Base-by-base conservation (phyloP, 2,329 filamentous ascomycete species). In the Trichophyton rubrum region DNA sequence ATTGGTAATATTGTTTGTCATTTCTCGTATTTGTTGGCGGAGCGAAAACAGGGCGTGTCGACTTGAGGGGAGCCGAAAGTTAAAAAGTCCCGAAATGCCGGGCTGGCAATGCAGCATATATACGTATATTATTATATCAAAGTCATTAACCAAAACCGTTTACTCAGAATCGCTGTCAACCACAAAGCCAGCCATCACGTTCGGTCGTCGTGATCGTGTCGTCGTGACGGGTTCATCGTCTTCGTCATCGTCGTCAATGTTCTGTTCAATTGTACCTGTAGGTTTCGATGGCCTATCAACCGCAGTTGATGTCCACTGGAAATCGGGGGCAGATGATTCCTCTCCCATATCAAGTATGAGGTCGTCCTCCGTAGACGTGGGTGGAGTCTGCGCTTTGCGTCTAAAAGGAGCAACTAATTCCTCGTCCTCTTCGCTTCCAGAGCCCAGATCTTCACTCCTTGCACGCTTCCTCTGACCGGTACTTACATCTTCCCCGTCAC, bases 131-230 rank as follows among this genome's bases (percentile, higher is more conserved):
- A 49, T 30, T 51, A 51, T 27, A 30, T 27, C 20, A 51, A 27
- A 15, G 22, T 15, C 11, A 51, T 20, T 51, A 51, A 27, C 8
- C 20, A 24, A 51, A 27, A 3, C 24, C 47, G 30, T 57, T 68
- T 49, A 77, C 62, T 77, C 74, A 3, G 74, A 76, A 60, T 77
- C 74, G 62, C 73, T 75, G 13, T 76, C 74, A 61, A 77, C 67
- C 35, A 76, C 71, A 64, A 77, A 75, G 2, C 73, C 74, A 24
- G 68, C 72, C 55, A 71, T 69, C 61, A 72, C 51, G 11, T 62
- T 70, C 6, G 72, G 71, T 59, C 73, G 66, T 55, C 70, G 70
- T 56, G 66, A 60, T n/a, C 69, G 63, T 38, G 62, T 62, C 35
- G 64, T 68, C n/a, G 69, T 63, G n/a, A 67, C 67, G 1, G 59